Evolutionary conservation across 2,329 filamentous ascomycete genomes (phyloP).

Genomic region (Cytospora mali): DNA sequence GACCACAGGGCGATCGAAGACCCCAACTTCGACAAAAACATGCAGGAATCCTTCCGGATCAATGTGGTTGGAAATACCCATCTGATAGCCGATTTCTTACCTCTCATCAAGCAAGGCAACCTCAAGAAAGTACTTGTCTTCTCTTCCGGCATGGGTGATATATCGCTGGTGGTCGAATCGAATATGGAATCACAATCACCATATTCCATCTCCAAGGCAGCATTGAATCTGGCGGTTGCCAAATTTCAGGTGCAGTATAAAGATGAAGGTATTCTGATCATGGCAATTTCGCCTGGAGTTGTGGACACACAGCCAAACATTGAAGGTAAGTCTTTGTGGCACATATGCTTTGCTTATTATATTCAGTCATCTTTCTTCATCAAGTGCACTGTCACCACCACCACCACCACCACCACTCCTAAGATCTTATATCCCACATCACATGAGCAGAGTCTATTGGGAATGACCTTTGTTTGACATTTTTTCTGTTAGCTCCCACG

Average conservation of each 20-base stretch:
- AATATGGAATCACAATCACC: constrained; percentile 25
- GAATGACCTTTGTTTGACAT: too few relatives aligned
- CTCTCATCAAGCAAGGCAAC: constrained; percentile 49
- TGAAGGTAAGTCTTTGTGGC: too few relatives aligned
- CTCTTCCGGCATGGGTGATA: constrained; percentile 48
- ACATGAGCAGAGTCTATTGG: too few relatives aligned
- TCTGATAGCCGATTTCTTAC: constrained; percentile 52
- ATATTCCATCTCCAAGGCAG: constrained; percentile 53
- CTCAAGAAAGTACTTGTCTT: constrained; percentile 57
- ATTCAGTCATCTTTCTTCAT: too few relatives aligned
- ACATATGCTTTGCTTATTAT: too few relatives aligned
- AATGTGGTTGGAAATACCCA: constrained; percentile 55
- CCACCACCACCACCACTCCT: too few relatives aligned
- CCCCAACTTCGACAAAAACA: constrained; percentile 39
- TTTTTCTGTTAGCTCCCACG: too few relatives aligned
- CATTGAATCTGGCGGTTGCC: constrained; percentile 49
- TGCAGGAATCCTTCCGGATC: constrained; percentile 39
- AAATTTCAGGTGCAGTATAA: constrained; percentile 52
- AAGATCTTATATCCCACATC: too few relatives aligned
- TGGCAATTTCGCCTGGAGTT: constrained; percentile 52
- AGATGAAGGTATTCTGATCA: constrained; percentile 51
- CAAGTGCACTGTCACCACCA: too few relatives aligned
- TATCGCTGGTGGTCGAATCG: constrained; percentile 40
- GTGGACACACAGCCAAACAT: too few relatives aligned
- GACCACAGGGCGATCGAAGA: too few relatives aligned